Evolutionary conservation across 1,139 yeast species (phyloP), one percentile per base, ranked within the genome.

Genomic region (Saccharomycopsis crataegensis): DNA sequence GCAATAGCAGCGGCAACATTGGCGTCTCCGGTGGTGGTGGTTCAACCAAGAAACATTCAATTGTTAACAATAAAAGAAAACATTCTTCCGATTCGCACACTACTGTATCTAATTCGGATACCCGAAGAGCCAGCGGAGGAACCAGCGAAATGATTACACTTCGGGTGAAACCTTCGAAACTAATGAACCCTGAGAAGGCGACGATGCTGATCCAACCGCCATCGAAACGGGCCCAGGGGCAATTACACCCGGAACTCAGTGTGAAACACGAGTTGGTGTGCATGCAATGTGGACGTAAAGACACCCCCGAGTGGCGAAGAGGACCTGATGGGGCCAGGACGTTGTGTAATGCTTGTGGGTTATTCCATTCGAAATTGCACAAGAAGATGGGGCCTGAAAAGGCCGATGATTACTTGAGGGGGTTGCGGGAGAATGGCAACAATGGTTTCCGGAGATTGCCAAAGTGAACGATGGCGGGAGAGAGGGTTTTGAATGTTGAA

Each of bases 251-350:
- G 5, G 57, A 52, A 28, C 42, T 55, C 8, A 55, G 57, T 43
- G 41, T 47, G 16, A 52, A 52, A 34, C 52, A 48, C 16, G 44
- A 44, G n/a, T 32, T 48, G 28, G 17, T 40, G 6, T 78, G 83
- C 57, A 64, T 65, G 43, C 82, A 78, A 59, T 86, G 95, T 67
- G 87, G 87, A 1, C 82, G 86, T 17, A 77, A 80, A 6, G 84
- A 82, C 53, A 86, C 94, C 0, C 93, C 94, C 1, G 94, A 86
- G 65, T 86, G 94, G 94, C 75, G 94, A 63, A 71, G 87, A 53
- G 94, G 94, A 0, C 94, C 93, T 1, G 79, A 82, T 58, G 91
- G 91, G 0, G 81, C 80, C 8, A 72, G 88, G 56, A 82, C 90
- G 0, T 70, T 86, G 54, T 86, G 94, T 65, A 86, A 86, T 67